Percentiles rank a stretch among this genome's conserved stretches.
phyloP scores from a whole-genome alignment of 2,329 filamentous ascomycete genomes.

The Fusarium marasasianum region DNA sequence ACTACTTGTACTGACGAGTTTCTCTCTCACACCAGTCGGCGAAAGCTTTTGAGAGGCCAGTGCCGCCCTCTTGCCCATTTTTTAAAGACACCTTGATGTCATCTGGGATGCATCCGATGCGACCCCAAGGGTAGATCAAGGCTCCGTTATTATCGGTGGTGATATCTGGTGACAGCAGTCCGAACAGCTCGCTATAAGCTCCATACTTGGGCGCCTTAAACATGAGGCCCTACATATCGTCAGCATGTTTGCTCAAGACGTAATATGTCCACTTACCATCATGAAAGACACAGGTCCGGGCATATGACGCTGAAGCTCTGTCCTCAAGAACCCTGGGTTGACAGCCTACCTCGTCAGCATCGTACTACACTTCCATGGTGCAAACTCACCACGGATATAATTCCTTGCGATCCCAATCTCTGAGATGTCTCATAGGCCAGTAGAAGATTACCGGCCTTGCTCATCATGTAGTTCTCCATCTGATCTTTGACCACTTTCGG shows the following conservation, averaged over 20 bases:
- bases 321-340: conserved; percentile 35
- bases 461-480: conserved; percentile 39
- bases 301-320: conserved; percentile 30
- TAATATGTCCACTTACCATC: conserved; percentile 8
- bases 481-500: conserved; percentile 23
- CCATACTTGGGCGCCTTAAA: conserved; percentile 33
- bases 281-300: conserved; percentile 27
- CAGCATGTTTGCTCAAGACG: not conserved
- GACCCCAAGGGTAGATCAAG: conserved; percentile 27
- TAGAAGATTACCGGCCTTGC: conserved; percentile 28
- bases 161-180: conserved; percentile 28
- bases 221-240: conserved; percentile 13
- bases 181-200: conserved; percentile 35
- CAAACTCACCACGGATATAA: conserved; percentile 24
- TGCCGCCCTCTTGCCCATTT: conserved; percentile 2
- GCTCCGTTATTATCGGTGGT: conserved; percentile 21
- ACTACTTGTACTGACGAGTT: not conserved
- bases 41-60: conserved; percentile 13
- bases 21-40: conserved; percentile 27
- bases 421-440: conserved; percentile 21
- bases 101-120: conserved; percentile 22
- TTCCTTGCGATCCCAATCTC: conserved; percentile 15
- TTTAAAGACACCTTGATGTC: conserved; percentile 23
- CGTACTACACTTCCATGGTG: not conserved
- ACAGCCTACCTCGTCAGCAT: conserved; percentile 18